Percentiles rank a stretch among this genome's conserved stretches.
These are phyloP conservation scores for Rhizopogon salebrosus DNA, from an alignment of 768 basidiomycete species.

Conservation along the genomic window DNA sequence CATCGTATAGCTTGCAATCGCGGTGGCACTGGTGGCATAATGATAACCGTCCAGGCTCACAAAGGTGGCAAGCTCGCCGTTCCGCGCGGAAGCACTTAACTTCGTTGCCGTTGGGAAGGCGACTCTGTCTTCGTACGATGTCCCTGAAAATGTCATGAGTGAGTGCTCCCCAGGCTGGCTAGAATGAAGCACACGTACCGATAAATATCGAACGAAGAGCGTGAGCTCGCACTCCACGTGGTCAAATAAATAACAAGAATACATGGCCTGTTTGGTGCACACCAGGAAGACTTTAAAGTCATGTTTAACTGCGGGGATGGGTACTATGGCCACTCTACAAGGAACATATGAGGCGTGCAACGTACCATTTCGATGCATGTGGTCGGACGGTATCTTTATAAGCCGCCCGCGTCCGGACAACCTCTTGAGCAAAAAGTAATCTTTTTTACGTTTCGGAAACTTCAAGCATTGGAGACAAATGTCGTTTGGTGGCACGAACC, in stretches of 20 bases:
- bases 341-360: background rate
- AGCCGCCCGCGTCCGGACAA: slow-evolving; percentile 8
- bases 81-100: slow-evolving; percentile 19
- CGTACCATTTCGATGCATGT: slow-evolving; percentile 9
- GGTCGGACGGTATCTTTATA: slow-evolving; percentile 7
- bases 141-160: slow-evolving; percentile 11
- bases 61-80: slow-evolving; percentile 16
- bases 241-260: slow-evolving; percentile 15
- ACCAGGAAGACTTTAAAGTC: slow-evolving; percentile 11
- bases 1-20: slow-evolving; percentile 16
- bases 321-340: too few species aligned
- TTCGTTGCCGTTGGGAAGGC: slow-evolving; percentile 15
- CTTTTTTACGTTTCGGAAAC: slow-evolving; percentile 9
- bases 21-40: slow-evolving; percentile 11
- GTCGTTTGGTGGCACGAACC: background rate
- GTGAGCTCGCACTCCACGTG: slow-evolving; percentile 12
- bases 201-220: slow-evolving; percentile 12
- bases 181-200: slow-evolving; percentile 2
- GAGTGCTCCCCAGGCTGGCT: background rate
- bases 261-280: slow-evolving; percentile 4
- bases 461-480: slow-evolving; percentile 15
- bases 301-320: slow-evolving; percentile 6
- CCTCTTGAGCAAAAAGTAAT: slow-evolving; percentile 15
- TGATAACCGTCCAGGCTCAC: slow-evolving; percentile 12
- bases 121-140: background rate